A percentile compares a stretch with the other conserved stretches of the same genome.
These are phyloP conservation scores for Pseudofabraea citricarpa DNA, from an alignment of 2,329 filamentous ascomycete species.

Conservation along the genomic window DNA sequence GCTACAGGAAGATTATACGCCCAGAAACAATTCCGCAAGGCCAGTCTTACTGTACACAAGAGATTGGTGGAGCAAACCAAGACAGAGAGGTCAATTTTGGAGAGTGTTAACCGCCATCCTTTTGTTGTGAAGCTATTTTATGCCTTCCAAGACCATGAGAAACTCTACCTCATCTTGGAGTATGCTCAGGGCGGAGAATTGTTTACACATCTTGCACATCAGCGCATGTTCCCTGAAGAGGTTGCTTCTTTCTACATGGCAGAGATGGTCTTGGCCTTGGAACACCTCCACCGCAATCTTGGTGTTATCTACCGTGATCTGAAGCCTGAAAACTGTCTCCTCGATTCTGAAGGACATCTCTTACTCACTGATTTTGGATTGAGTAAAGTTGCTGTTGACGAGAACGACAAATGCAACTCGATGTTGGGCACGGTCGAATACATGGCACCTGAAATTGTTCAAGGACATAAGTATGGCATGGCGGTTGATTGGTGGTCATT, in stretches of 20 bases:
- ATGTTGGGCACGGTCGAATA: conserved; percentile 95
- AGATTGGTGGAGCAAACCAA: conserved; percentile 95
- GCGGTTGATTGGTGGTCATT: conserved; percentile 99
- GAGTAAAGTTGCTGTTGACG: conserved; percentile 85
- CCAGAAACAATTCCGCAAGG: conserved; percentile 98
- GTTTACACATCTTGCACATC: conserved; percentile 88
- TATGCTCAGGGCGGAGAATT: conserved; percentile 96
- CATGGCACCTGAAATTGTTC: conserved; percentile 95
- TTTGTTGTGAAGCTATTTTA: conserved; percentile 99
- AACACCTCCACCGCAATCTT: conserved; percentile 85
- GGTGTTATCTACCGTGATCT: conserved; percentile 95
- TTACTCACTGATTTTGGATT: conserved; percentile 95
- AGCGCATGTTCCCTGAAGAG: conserved; percentile 91
- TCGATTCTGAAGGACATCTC: conserved; percentile 87
- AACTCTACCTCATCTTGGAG: conserved; percentile 94
- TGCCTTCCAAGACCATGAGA: conserved; percentile 96
- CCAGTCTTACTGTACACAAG: conserved; percentile 91
- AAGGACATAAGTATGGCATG: conserved; percentile 84
- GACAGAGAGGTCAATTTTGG: conserved; percentile 90
- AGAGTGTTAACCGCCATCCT: conserved; percentile 92
- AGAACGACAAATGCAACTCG: conserved; percentile 69
- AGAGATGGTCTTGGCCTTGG: conserved; percentile 90
- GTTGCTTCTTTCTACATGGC: conserved; percentile 97
- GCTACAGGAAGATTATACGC: conserved; percentile 86
- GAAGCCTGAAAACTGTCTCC: conserved; percentile 95